Evolutionary conservation across 768 basidiomycete species (phyloP).

Genomic region (Rhizopogon rudus): DNA sequence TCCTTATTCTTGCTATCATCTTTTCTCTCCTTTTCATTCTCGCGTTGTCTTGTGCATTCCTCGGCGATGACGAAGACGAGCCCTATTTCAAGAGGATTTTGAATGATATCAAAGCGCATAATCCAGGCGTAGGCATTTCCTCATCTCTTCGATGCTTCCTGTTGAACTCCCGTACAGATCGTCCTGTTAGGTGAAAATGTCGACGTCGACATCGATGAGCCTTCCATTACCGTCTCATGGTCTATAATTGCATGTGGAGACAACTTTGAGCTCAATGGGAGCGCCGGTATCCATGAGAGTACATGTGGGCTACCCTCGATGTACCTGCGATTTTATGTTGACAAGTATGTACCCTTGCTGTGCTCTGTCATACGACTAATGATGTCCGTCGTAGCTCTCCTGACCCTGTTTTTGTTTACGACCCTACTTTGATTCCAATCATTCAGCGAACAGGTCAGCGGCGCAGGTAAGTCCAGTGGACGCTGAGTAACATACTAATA

Average conservation of each 20-base stretch:
- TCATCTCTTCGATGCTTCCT: not conserved
- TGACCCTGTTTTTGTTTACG: conserved; percentile 36
- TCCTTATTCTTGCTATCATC: conserved; percentile 33
- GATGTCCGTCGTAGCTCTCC: conserved; percentile 21
- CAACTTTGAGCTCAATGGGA: conserved; percentile 38
- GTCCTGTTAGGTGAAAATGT: conserved; percentile 53
- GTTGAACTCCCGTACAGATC: conserved; percentile 29
- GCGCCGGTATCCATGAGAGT: conserved; percentile 42
- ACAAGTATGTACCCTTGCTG: conserved; percentile 33
- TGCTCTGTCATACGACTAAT: not conserved
- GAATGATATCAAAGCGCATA: conserved; percentile 33
- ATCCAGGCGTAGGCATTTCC: conserved; percentile 39
- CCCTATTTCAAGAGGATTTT: conserved; percentile 35
- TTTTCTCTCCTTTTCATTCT: conserved; percentile 45
- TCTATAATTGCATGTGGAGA: conserved; percentile 49
- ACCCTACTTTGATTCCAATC: conserved; percentile 43
- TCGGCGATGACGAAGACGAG: conserved; percentile 38
- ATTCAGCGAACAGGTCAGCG: conserved; percentile 35
- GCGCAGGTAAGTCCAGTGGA: conserved; percentile 29
- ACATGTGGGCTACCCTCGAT: conserved; percentile 43
- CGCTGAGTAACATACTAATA: not conserved
- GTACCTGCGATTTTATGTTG: conserved; percentile 41
- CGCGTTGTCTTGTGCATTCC: conserved; percentile 44
- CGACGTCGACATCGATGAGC: conserved; percentile 56
- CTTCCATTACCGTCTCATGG: conserved; percentile 52